Evolutionary conservation across 129 eudicot species (phyloP).

Genomic region (Saussurea involucrata): DNA sequence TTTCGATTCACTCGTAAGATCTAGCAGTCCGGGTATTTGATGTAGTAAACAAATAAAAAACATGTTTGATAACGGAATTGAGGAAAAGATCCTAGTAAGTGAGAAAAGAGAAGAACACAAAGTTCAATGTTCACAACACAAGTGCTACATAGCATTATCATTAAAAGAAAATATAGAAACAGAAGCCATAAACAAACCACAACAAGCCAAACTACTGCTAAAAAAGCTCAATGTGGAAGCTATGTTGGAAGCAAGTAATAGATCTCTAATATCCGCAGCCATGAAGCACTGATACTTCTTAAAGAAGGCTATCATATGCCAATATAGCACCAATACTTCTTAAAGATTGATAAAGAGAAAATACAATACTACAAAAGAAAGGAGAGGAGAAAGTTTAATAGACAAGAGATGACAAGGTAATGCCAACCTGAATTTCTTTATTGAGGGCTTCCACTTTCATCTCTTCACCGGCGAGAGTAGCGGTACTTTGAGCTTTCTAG

Average conservation of each 20-base stretch:
- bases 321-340: not conserved
- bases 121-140: not conserved
- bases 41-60: not conserved
- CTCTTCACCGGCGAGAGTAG: conserved; percentile 41
- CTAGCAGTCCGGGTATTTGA: no score
- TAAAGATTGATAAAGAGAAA: not conserved
- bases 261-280: not conserved
- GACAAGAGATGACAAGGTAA: not conserved
- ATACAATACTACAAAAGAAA: not conserved
- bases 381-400: not conserved
- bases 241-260: not conserved
- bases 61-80: not conserved
- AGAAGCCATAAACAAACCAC: not conserved
- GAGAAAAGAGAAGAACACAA: not conserved
- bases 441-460: conserved; percentile 35
- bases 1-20: no score
- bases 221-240: not conserved
- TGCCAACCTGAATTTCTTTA: conserved; percentile 58
- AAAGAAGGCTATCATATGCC: not conserved
- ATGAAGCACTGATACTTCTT: not conserved
- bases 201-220: not conserved
- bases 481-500: conserved; percentile 48
- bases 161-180: not conserved
- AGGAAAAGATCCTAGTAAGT: not conserved
- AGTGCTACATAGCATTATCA: not conserved